Conservation (phyloP, 2,329 filamentous ascomycete genomes). For the Didymella segeticola region DNA sequence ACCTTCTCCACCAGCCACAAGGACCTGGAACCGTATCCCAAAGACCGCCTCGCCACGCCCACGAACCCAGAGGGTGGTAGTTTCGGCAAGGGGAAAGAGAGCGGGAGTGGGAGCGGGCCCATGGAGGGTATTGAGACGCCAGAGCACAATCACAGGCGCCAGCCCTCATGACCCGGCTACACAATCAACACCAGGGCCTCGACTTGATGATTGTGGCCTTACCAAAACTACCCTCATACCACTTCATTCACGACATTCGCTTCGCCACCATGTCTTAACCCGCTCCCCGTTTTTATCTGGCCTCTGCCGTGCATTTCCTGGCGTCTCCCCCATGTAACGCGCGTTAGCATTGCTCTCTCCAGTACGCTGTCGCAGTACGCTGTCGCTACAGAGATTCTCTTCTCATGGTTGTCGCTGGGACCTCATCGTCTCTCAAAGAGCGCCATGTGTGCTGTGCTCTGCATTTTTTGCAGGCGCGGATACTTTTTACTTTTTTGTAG, state of each 20-base stretch:
- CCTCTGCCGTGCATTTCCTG: slow-evolving; percentile 25
- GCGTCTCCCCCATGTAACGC: slow-evolving; percentile 22
- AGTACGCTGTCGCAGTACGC: slow-evolving; percentile 11
- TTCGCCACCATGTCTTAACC: slow-evolving; percentile 40
- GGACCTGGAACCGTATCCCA: slow-evolving; percentile 57
- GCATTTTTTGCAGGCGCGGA: slow-evolving; percentile 7
- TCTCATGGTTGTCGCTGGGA: no score
- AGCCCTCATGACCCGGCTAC: slow-evolving; percentile 8
- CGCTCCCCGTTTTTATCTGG: slow-evolving; percentile 29
- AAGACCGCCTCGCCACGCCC: slow-evolving; percentile 50
- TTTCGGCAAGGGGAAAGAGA: slow-evolving; percentile 28
- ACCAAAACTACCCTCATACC: no score
- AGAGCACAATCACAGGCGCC: slow-evolving; percentile 15
- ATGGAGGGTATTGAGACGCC: slow-evolving; percentile 39
- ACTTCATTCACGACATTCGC: slow-evolving; percentile 46
- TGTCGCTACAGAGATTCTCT: slow-evolving; percentile 10
- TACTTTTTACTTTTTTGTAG: slow-evolving; percentile 20
- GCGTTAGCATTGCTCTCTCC: slow-evolving; percentile 16
- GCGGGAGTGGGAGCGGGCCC: slow-evolving; percentile 24
- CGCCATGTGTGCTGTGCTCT: slow-evolving; percentile 1
- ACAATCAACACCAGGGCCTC: background rate
- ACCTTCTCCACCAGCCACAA: slow-evolving; percentile 60
- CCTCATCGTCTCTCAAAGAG: background rate
- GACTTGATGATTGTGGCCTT: no score
- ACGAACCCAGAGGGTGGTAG: slow-evolving; percentile 36